Evolutionary conservation across 2,329 filamentous ascomycete species (phyloP).

Genomic region (Scedosporium aurantiacum): DNA sequence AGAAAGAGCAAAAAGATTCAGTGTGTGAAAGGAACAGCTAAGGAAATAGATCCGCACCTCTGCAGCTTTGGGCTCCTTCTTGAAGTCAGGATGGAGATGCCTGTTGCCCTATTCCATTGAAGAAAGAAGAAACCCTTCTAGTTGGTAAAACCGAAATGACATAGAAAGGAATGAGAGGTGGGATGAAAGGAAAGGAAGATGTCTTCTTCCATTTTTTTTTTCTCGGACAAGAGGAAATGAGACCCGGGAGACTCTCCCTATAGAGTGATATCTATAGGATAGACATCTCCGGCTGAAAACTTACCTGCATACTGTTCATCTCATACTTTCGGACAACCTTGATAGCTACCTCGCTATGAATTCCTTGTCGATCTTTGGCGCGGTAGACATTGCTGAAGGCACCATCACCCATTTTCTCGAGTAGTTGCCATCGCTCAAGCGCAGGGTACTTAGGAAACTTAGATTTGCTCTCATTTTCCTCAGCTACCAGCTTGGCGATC

Average conservation of each 20-base stretch:
- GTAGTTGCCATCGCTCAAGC: constrained; percentile 69
- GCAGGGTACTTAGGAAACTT: constrained; percentile 82
- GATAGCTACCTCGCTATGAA: constrained; percentile 77
- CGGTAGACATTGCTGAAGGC: constrained; percentile 98
- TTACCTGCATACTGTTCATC: constrained; percentile 97
- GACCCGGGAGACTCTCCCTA: not conserved
- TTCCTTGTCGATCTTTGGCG: constrained; percentile 62
- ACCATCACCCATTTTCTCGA: constrained; percentile 96
- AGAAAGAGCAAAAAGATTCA: not conserved
- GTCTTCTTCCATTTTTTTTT: not conserved
- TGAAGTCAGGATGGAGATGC: constrained; percentile 92
- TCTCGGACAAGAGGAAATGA: constrained; percentile 6
- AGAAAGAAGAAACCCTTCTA: constrained; percentile 21
- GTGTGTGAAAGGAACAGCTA: not conserved
- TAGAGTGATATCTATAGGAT: not conserved
- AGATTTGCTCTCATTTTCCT: constrained; percentile 76
- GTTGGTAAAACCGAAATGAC: constrained; percentile 38
- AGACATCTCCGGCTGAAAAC: constrained; percentile 27
- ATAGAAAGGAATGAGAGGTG: constrained; percentile 8
- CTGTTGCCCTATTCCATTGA: constrained; percentile 62
- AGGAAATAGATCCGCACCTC: constrained; percentile 64
- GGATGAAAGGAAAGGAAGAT: constrained; percentile 12
- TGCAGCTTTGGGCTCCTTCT: constrained; percentile 87
- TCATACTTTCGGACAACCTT: constrained; percentile 98
- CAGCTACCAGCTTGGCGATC: constrained; percentile 75